Evolutionary conservation across 73 alveolate species (phyloP).

Genomic region (Paramecium octaurelia): DNA sequence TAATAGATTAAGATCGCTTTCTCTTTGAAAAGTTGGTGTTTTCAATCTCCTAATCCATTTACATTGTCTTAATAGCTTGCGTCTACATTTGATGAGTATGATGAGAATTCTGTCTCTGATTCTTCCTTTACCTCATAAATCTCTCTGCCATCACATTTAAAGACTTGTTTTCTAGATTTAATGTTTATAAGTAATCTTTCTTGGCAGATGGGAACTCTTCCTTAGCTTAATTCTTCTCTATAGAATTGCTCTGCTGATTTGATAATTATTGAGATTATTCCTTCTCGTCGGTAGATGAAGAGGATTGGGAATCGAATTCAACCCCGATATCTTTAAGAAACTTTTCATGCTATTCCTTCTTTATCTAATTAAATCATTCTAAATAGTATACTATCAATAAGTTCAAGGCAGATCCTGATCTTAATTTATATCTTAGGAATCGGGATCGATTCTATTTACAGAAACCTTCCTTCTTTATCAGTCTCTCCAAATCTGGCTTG

Average conservation of each 20-base stretch:
- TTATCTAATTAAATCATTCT: not conserved
- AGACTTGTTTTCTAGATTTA: not conserved
- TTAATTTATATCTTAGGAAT: not conserved
- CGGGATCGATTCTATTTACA: not conserved
- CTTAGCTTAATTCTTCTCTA: not conserved
- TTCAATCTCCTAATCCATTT: not conserved
- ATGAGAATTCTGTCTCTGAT: not conserved
- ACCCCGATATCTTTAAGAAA: not conserved
- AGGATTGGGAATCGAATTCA: not conserved
- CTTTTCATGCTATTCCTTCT: not conserved
- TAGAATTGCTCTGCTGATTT: not conserved
- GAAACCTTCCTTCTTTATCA: not conserved
- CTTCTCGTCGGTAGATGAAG: not conserved
- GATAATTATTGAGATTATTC: not conserved
- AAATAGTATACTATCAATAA: not conserved
- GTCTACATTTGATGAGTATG: not conserved
- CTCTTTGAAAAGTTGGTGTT: not conserved
- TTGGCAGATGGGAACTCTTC: not conserved
- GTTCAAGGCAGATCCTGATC: not conserved
- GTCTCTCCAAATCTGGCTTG: constrained; percentile 10
- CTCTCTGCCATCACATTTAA: not conserved
- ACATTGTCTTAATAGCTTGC: not conserved
- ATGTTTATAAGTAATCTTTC: not conserved
- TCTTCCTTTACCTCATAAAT: not conserved
- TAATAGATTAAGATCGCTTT: not conserved